A percentile compares a stretch with the other conserved stretches of the same genome.
Conservation (phyloP, 768 basidiomycete genomes). For the Candolleomyces efflorescens region DNA sequence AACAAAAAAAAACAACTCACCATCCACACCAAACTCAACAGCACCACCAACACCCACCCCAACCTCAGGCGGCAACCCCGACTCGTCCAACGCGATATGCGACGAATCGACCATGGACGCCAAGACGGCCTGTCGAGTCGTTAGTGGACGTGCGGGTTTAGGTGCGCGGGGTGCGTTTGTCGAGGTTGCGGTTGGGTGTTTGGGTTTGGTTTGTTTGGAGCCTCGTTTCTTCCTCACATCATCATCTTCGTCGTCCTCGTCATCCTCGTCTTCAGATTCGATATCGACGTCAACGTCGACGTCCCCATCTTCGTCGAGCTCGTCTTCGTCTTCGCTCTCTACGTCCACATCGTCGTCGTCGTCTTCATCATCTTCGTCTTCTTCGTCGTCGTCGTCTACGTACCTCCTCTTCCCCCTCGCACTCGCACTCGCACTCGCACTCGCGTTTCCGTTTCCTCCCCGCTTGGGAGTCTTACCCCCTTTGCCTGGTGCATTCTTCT, state of each 20-base stretch:
- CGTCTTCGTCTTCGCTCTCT: conserved; percentile 23
- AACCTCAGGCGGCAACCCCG: neutral
- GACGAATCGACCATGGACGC: conserved; percentile 65
- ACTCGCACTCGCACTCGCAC: conserved; percentile 21
- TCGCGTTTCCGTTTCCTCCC: conserved; percentile 17
- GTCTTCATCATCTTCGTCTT: conserved; percentile 33
- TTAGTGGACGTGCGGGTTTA: conserved; percentile 35
- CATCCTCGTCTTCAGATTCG: conserved; percentile 14
- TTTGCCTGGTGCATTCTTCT: too few relatives aligned
- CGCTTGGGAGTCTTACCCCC: too few relatives aligned
- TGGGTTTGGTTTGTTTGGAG: too few relatives aligned
- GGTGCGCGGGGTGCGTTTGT: too few relatives aligned
- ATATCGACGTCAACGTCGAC: conserved; percentile 19
- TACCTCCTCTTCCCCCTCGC: conserved; percentile 27
- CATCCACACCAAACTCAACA: too few relatives aligned
- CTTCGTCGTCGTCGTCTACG: conserved; percentile 23
- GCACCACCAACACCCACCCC: conserved; percentile 18
- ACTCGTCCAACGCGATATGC: conserved; percentile 61
- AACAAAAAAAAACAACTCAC: too few relatives aligned
- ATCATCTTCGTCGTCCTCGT: conserved; percentile 21
- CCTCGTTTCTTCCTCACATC: too few relatives aligned
- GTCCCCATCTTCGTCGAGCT: conserved; percentile 21
- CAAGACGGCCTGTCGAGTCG: conserved; percentile 64
- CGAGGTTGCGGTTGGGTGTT: too few relatives aligned
- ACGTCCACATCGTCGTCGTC: conserved; percentile 34